phyloP scores from a whole-genome alignment of 345 rosid species.

The Syzygium oleosum region DNA sequence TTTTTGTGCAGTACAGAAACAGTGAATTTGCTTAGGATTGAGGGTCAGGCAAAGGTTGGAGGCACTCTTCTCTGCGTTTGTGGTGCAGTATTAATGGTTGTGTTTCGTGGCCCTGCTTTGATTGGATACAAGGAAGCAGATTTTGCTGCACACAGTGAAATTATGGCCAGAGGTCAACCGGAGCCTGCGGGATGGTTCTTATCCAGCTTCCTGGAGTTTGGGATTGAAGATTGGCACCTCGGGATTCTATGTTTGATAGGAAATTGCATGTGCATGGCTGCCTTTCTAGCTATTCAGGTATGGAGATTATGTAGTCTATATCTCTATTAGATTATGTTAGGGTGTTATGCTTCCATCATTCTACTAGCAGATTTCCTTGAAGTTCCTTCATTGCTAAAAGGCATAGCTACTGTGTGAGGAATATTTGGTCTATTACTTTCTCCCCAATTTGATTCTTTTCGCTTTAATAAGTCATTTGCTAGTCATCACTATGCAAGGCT shows the following conservation, averaged over 20 bases:
- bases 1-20: conserved; percentile 90
- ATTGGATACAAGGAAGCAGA: conserved; percentile 51
- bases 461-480: background rate
- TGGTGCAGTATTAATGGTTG: conserved; percentile 83
- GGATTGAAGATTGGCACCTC: conserved; percentile 71
- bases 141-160: conserved; percentile 38
- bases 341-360: background rate
- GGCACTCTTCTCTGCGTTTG: conserved; percentile 79
- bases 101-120: conserved; percentile 84
- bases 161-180: conserved; percentile 78
- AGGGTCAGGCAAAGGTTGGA: conserved; percentile 87
- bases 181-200: conserved; percentile 80
- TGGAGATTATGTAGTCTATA: background rate
- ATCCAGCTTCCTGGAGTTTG: conserved; percentile 46
- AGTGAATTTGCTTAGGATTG: conserved; percentile 61
- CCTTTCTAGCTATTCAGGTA: conserved; percentile 94
- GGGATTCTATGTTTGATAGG: conserved; percentile 96
- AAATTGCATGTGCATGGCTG: conserved; percentile 97
- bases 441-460: background rate
- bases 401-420: background rate
- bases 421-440: background rate
- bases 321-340: background rate
- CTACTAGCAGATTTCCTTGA: background rate
- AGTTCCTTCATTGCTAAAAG: background rate
- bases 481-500: background rate